Evolutionary conservation across 2,329 filamentous ascomycete species (phyloP).

Genomic region (Phialocephala sp.): DNA sequence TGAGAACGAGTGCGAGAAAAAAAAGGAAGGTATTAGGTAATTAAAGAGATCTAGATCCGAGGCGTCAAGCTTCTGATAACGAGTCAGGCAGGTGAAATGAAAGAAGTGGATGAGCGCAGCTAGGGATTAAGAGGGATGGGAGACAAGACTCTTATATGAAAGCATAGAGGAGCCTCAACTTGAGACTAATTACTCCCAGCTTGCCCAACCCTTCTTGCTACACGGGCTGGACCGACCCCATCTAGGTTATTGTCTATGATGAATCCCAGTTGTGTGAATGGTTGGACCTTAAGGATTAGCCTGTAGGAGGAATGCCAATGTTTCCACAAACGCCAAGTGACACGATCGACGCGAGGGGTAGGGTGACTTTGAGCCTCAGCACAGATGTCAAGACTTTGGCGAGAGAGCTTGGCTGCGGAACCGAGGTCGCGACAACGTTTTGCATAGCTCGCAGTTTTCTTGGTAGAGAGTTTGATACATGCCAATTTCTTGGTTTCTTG

Average conservation of each 20-base stretch:
- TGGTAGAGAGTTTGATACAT: constrained; percentile 31
- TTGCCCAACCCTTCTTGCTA: constrained; percentile 14
- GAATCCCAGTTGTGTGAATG: constrained; percentile 1
- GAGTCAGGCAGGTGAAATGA: constrained; percentile 23
- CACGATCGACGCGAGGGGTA: constrained; percentile 28
- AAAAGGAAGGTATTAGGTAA: constrained; percentile 26
- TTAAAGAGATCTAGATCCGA: constrained; percentile 30
- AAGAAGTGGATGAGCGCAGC: constrained; percentile 36
- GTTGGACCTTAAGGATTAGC: constrained; percentile 13
- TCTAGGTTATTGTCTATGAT: constrained; percentile 15
- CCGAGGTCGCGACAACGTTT: constrained; percentile 33
- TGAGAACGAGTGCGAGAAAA: constrained; percentile 20
- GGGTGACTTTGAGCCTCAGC: constrained; percentile 31
- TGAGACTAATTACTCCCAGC: constrained; percentile 15
- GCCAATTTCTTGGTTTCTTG: constrained; percentile 26
- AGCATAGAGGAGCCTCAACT: constrained; percentile 25
- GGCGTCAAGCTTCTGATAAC: constrained; percentile 40
- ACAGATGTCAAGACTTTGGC: constrained; percentile 25
- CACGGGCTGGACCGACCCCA: constrained; percentile 30
- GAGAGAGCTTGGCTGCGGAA: constrained; percentile 34
- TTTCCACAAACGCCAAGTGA: constrained; percentile 40
- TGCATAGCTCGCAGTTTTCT: constrained; percentile 22
- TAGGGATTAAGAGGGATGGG: constrained; percentile 29
- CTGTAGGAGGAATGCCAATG: constrained; percentile 36
- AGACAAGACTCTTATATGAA: constrained; percentile 36